Evolutionary conservation across 108 stramenopile species (phyloP).

Genomic region (Discostella pseudostelligera): DNA sequence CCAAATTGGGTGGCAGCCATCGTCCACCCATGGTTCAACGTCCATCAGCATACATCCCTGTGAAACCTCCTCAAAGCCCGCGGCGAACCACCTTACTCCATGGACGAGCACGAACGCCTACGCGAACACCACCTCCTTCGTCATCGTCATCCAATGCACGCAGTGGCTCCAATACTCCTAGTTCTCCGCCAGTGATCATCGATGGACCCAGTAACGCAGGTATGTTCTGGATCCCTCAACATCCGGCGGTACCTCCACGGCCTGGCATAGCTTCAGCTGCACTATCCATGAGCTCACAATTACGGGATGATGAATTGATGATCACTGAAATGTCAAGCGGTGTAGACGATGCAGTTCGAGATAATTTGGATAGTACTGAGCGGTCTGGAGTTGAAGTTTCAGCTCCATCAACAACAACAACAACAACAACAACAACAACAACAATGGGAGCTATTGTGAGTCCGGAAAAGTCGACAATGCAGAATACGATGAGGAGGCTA

Average conservation of each 20-base stretch:
- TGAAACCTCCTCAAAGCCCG: constrained; percentile 35
- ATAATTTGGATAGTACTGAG: no score
- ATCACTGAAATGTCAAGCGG: no score
- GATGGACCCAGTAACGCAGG: constrained; percentile 18
- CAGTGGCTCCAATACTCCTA: constrained; percentile 33
- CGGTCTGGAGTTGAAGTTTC: no score
- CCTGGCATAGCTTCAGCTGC: constrained; percentile 6
- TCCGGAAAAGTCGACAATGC: background rate
- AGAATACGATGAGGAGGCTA: constrained; percentile 5
- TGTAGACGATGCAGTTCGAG: no score
- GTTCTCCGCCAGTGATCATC: constrained; percentile 40
- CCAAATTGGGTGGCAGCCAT: constrained; percentile 9
- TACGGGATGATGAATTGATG: no score
- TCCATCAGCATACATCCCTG: constrained; percentile 3
- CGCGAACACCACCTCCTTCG: constrained; percentile 23
- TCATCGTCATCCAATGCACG: constrained; percentile 1
- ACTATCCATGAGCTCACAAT: constrained; percentile 2
- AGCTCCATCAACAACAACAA: background rate
- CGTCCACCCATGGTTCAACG: constrained; percentile 11
- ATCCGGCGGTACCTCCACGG: background rate
- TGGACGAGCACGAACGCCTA: constrained; percentile 10
- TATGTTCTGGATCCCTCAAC: background rate
- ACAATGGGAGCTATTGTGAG: background rate
- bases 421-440: no score
- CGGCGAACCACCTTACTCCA: background rate